Conservation (phyloP, 176 grass and related monocot genomes). For the Oryza brachyantha region DNA sequence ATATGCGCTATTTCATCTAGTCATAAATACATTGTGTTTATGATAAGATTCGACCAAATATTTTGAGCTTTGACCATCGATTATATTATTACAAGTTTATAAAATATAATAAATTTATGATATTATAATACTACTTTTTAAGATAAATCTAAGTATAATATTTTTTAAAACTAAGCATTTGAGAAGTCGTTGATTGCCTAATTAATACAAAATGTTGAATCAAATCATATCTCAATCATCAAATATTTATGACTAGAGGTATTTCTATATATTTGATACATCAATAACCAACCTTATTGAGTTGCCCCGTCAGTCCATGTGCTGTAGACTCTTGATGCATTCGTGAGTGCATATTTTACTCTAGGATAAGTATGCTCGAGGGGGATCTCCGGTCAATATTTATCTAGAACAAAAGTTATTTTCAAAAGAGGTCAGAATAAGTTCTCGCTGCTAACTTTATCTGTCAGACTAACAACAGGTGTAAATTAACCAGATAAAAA, state of each 20-base stretch:
- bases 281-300: neutral
- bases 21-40: too few relatives aligned
- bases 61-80: too few relatives aligned
- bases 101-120: too few relatives aligned
- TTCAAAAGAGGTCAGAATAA: neutral
- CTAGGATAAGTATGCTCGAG: neutral
- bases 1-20: neutral
- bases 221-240: too few relatives aligned
- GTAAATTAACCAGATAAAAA: neutral
- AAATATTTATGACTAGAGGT: neutral
- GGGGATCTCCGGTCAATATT: neutral
- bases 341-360: neutral
- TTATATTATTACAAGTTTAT: too few relatives aligned
- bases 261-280: neutral
- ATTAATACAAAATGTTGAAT: too few relatives aligned
- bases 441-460: neutral
- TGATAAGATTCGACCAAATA: too few relatives aligned
- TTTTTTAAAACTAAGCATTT: too few relatives aligned
- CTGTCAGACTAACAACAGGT: neutral
- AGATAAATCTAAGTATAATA: too few relatives aligned
- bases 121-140: too few relatives aligned
- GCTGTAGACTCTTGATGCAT: neutral
- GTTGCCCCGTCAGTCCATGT: neutral
- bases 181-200: too few relatives aligned
- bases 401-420: neutral